phyloP scores from a whole-genome alignment of 2,329 filamentous ascomycete genomes.

The Neonectria punicea region DNA sequence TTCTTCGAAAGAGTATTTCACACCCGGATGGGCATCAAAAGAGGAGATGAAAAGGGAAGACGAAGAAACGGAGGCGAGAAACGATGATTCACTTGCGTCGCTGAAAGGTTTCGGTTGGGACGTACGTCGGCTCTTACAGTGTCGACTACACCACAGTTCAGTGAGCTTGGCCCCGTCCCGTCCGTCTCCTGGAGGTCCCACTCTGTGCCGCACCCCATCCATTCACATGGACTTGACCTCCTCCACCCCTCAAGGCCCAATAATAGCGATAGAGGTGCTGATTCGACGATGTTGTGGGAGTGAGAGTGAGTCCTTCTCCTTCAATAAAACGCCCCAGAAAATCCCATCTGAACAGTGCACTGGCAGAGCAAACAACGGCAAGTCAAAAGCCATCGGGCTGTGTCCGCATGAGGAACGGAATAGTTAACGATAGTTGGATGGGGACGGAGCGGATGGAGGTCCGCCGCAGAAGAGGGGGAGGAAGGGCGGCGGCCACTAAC shows the following conservation, averaged over 20 bases:
- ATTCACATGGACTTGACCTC: background rate
- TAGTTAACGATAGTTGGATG: background rate
- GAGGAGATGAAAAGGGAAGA: background rate
- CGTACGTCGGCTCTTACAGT: conserved; percentile 21
- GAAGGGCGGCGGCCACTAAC: background rate
- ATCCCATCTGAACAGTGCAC: background rate
- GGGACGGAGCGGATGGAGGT: background rate
- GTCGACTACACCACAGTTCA: conserved; percentile 13
- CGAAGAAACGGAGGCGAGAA: background rate
- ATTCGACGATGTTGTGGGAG: background rate
- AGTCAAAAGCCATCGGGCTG: background rate
- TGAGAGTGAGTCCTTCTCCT: background rate
- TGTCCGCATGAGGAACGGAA: background rate
- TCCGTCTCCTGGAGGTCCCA: conserved; percentile 11
- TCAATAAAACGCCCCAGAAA: background rate
- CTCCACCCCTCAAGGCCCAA: background rate
- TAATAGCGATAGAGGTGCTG: background rate
- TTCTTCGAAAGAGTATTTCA: background rate
- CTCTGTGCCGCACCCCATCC: conserved; percentile 1
- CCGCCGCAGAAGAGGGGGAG: conserved; percentile 8
- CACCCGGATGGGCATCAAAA: background rate
- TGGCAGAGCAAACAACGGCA: background rate
- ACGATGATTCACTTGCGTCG: background rate
- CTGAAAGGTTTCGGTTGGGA: conserved; percentile 1
- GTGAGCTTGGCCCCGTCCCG: background rate